Evolutionary conservation across 2,329 filamentous ascomycete genomes (phyloP).

Genomic region (Nemania bipapillata): DNA sequence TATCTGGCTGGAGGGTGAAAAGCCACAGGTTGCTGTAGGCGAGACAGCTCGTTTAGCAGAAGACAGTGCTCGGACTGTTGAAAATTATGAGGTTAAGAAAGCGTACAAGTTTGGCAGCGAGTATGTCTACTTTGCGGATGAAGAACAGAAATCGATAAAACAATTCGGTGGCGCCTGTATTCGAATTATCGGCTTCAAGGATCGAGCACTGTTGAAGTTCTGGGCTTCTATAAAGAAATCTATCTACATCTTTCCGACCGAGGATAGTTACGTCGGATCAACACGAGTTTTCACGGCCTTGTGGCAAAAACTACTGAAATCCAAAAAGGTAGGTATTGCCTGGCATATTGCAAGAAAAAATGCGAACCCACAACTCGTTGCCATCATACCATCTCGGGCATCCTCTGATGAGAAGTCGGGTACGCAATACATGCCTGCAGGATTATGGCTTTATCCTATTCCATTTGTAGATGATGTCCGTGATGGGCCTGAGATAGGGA

Average conservation of each 20-base stretch:
- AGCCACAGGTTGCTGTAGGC: constrained; percentile 79
- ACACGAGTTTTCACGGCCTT: constrained; percentile 92
- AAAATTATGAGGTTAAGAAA: constrained; percentile 84
- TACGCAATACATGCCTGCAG: constrained; percentile 78
- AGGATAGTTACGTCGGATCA: constrained; percentile 88
- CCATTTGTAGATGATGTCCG: constrained; percentile 92
- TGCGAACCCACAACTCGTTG: constrained; percentile 80
- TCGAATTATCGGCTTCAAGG: constrained; percentile 93
- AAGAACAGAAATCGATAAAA: constrained; percentile 81
- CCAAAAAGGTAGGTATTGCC: constrained; percentile 83
- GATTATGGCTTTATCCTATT: constrained; percentile 87
- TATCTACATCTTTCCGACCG: constrained; percentile 92
- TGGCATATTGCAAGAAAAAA: constrained; percentile 91
- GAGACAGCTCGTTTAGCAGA: constrained; percentile 80
- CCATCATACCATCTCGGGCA: constrained; percentile 80
- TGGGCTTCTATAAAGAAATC: constrained; percentile 90
- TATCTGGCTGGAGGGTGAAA: constrained; percentile 88
- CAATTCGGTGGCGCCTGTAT: constrained; percentile 85
- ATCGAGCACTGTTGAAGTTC: constrained; percentile 74
- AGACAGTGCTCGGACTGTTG: constrained; percentile 78
- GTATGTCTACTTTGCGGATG: constrained; percentile 83
- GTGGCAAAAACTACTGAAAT: constrained; percentile 83
- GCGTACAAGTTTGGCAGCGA: constrained; percentile 97
- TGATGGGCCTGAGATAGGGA: constrained; percentile 71
- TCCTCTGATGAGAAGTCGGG: constrained; percentile 71